Base-by-base conservation (phyloP, 2,329 filamentous ascomycete species). In the Sporothrix brasiliensis region DNA sequence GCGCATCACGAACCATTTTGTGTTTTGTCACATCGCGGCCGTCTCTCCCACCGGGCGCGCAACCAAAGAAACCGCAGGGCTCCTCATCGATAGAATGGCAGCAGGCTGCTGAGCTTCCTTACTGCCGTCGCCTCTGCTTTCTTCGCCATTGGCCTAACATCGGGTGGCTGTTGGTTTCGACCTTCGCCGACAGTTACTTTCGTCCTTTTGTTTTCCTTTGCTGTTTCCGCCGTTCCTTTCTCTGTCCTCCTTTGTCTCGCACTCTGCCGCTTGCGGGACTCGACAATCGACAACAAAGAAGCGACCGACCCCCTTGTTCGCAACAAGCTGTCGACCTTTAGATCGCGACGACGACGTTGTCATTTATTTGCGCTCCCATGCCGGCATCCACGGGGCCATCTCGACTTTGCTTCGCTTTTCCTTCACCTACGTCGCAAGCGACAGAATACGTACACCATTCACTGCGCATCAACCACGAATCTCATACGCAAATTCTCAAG, bases 281-380 rank as follows among this genome's bases (percentile, higher is more conserved):
- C 67, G 56, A 44, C 68, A 34, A 50, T 41, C 56, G 56, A 53
- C 68, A 54, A 66, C 58, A 69, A 69, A 69, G 58, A 41, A 56
- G 27, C 27, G 27, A 3, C 39, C 27, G 27, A 14, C 13, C 39
- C 50, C 66, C 21, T 56, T 49, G 58, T 16, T 19, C 58, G 39
- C 4, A 13, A 2, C n/a, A 10, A 47, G 39, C 58, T 47, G 27
- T 63, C 41, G 21, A 49, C 39, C n/a, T n/a, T 63, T 21, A 41
- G 39, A 44, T 61, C 56, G 39, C 56, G 56, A 24, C 56, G 10
- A 19, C 3, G 11, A 9, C 24, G 11, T 7, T 63, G 58, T 63
- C 58, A 63, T 47, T 47, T 47, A 63, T 47, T 47, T 47, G 56
- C 7, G 47, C 21, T 39, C 58, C 39, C 58, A 47, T 47, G 30